Evolutionary conservation across 148 eudicot genomes (phyloP), one percentile per base, ranked within the genome.

Genomic region (Rhododendron simsii): DNA sequence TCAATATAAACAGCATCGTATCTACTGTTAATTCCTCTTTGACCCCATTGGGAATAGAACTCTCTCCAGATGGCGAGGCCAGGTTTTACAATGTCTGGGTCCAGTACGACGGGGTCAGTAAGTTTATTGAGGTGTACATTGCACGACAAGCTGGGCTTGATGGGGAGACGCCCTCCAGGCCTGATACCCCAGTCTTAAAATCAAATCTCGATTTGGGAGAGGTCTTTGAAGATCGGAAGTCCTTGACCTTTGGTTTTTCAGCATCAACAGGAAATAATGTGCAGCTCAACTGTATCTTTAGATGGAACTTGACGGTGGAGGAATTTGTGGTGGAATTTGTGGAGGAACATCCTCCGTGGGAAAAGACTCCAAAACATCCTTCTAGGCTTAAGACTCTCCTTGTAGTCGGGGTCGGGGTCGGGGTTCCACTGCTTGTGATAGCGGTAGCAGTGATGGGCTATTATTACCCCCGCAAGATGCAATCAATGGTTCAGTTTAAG

Each of bases 281-380:
- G 2, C 90, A 96, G 91, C 88, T 95, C 28, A 95, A 95, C 83
- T 93, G 99, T 69, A 91, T 96, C 0, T 81, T 90, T 28, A 87
- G 93, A 83, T 96, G 99, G 99, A 96, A 96, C 59, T 79, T 96
- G 51, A 94, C 98, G 0, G 94, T 95, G 11, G 87, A 91, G 8
- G n/a, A n/a, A n/a, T 59, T 26, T 2, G n/a, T n/a, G n/a, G n/a
- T n/a, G n/a, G n/a, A n/a, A n/a, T 61, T 21, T 7, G 8, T 63
- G 12, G 76, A 83, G 3, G 35, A 87, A 35, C 20, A 16, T 10
- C 20, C 44, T 41, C 44, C 44, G 33, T 33, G 33, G 33, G 33
- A 33, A 41, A 41, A 41, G 44, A 41, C 44, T 39, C 41, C 41
- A 39, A 41, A 41, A 41, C 44, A 0, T 41, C 44, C 50, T 10